Base-by-base conservation (phyloP, 495 filamentous ascomycete genomes). In the Patellaria atrata region DNA sequence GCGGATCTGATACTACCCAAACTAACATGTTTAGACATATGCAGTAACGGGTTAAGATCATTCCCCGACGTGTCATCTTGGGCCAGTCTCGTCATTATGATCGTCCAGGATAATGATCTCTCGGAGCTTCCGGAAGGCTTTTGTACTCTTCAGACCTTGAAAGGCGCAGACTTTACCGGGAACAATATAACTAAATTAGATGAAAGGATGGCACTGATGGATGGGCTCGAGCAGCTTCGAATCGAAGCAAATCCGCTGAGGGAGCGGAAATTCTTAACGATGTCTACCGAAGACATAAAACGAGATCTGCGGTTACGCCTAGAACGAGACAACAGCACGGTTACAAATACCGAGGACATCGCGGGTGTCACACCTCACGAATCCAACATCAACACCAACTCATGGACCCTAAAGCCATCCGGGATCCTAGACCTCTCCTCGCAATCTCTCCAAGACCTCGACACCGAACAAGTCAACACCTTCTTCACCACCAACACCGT, bases 161-260 rank as follows among this genome's bases (percentile, higher is more conserved):
- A 69, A 41, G 78, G 70, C 22, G 75, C 77, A 12, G 81, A 94
- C 52, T 73, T 96, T 38, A 79, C 79, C 5, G 75, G 73, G 28
- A 99, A 99, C 51, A 69, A 83, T 40, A 66, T 97, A 11, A 73
- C 68, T 5, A 58, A 68, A 13, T 47, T 97, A 22, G 82, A 91
- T 43, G 67, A 79, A 8, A 70, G 69, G 44, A 71, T 96, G 38
- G 82, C 80, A 4, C 56, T 71, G 18, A 93, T 96, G 81, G 71
- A 83, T 3, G 75, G 58, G 31, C 61, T 97, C 6, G 63, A 68
- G 6, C 73, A 71, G 37, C 66, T 94, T 24, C 70, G 70, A 8
- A 63, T 97, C 22, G 72, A 74, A 28, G 82, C 82, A 10, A 97
- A 97, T 48, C 89, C 89, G 4, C 57, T 97, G 9, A 63, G 77